Evolutionary conservation across 2,329 filamentous ascomycete genomes (phyloP).

Genomic region (Gnomoniopsis smithogilvyi): DNA sequence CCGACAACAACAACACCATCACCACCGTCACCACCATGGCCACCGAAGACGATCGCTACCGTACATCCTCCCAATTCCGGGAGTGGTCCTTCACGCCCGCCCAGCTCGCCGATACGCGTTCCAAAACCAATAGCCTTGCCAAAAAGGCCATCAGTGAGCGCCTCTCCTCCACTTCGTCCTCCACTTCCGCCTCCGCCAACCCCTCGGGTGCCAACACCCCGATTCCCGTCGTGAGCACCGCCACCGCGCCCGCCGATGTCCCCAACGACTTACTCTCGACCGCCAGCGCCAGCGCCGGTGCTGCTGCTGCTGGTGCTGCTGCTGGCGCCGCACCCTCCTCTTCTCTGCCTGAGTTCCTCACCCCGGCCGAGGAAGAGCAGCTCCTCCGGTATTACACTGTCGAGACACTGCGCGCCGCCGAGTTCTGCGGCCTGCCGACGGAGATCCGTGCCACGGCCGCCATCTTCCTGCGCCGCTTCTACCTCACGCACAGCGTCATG

Average conservation of each 20-base stretch:
- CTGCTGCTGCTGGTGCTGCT: no score
- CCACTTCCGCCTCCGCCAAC: conserved; percentile 27
- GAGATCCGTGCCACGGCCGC: conserved; percentile 70
- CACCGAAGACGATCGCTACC: conserved; percentile 88
- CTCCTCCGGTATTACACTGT: conserved; percentile 75
- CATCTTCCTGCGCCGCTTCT: conserved; percentile 90
- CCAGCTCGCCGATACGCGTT: conserved; percentile 67
- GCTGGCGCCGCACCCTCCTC: conserved; percentile 26
- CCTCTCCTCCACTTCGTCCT: conserved; percentile 49
- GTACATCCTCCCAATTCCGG: conserved; percentile 83
- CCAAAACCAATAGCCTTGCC: conserved; percentile 76
- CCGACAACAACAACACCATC: background rate
- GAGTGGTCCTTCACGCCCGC: conserved; percentile 87
- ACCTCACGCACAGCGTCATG: conserved; percentile 93
- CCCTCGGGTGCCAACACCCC: conserved; percentile 30
- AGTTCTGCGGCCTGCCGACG: conserved; percentile 49
- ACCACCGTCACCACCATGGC: conserved; percentile 47
- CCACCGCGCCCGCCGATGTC: conserved; percentile 23
- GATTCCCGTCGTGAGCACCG: conserved; percentile 5
- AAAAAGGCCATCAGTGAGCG: conserved; percentile 55
- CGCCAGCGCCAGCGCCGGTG: background rate
- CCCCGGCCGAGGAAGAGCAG: conserved; percentile 75
- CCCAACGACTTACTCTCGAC: conserved; percentile 9
- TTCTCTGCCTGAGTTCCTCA: conserved; percentile 71
- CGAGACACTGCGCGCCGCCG: conserved; percentile 54